phyloP scores from a whole-genome alignment of 257 asterid species.

The Petunia axillaris region DNA sequence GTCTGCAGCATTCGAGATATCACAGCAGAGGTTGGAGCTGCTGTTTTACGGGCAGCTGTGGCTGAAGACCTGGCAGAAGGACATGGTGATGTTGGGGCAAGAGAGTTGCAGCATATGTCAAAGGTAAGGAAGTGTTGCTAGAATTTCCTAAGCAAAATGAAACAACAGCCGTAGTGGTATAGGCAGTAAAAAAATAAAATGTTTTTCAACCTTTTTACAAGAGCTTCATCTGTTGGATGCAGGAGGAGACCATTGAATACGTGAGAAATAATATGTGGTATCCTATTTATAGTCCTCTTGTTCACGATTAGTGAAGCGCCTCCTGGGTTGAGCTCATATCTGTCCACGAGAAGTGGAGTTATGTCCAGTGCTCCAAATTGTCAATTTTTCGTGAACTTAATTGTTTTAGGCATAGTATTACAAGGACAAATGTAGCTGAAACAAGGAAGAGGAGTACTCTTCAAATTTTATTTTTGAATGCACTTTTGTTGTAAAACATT shows the following conservation, averaged over 20 bases:
- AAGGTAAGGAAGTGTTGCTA: conserved; percentile 45
- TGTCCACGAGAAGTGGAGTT: conserved; percentile 10
- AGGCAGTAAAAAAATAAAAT: background rate
- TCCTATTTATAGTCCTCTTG: conserved; percentile 93
- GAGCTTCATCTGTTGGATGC: conserved; percentile 41
- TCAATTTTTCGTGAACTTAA: conserved; percentile 4
- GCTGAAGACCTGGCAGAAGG: conserved; percentile 89
- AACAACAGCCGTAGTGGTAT: background rate
- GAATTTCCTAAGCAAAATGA: background rate
- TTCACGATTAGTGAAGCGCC: conserved; percentile 76
- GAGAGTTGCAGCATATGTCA: conserved; percentile 75
- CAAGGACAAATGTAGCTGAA: conserved; percentile 17
- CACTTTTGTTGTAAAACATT: conserved; percentile 17
- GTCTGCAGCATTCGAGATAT: conserved; percentile 80
- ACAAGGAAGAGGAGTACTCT: background rate
- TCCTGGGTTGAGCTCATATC: background rate
- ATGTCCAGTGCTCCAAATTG: background rate
- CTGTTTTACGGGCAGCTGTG: conserved; percentile 80
- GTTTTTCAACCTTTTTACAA: background rate
- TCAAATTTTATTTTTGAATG: conserved; percentile 27
- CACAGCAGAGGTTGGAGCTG: conserved; percentile 96
- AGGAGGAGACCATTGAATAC: conserved; percentile 70
- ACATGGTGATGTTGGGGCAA: conserved; percentile 71
- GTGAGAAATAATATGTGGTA: conserved; percentile 87
- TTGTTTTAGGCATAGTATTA: conserved; percentile 22